These are phyloP conservation scores for Vachellia pachyceras DNA, from an alignment of 306 rosid species.

Conservation along the genomic window DNA sequence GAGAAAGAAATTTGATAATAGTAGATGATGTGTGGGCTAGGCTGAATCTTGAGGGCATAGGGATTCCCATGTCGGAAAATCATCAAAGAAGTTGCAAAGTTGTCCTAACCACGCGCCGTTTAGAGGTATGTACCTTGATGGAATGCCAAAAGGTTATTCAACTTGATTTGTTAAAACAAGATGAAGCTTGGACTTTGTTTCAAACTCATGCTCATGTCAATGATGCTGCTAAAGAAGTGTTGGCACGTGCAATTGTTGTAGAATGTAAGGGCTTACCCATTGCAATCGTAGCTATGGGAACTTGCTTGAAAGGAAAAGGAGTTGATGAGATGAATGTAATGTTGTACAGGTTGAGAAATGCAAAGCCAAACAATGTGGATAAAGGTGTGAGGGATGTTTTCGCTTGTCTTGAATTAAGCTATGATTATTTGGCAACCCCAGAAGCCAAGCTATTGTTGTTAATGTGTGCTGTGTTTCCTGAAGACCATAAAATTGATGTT, in stretches of 20 bases:
- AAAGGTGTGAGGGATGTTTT: not conserved
- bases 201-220: not conserved
- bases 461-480: slow-evolving; percentile 1
- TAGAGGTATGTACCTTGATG: not conserved
- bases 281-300: not conserved
- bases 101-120: not conserved
- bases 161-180: not conserved
- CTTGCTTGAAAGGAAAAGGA: not conserved
- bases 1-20: not conserved
- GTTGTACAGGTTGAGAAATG: not conserved
- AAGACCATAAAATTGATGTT: not conserved
- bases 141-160: not conserved
- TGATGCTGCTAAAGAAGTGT: not conserved
- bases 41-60: not conserved
- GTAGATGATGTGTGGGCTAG: not conserved
- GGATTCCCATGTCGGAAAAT: not conserved
- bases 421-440: not conserved
- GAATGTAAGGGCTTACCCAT: not conserved
- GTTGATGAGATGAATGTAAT: not conserved
- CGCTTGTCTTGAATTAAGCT: not conserved
- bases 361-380: not conserved
- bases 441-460: not conserved
- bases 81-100: not conserved
- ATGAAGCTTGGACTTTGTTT: not conserved
- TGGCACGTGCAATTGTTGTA: not conserved